These are phyloP conservation scores for Ogataea trehalophila DNA, from an alignment of 805 yeast species.

Conservation along the genomic window DNA sequence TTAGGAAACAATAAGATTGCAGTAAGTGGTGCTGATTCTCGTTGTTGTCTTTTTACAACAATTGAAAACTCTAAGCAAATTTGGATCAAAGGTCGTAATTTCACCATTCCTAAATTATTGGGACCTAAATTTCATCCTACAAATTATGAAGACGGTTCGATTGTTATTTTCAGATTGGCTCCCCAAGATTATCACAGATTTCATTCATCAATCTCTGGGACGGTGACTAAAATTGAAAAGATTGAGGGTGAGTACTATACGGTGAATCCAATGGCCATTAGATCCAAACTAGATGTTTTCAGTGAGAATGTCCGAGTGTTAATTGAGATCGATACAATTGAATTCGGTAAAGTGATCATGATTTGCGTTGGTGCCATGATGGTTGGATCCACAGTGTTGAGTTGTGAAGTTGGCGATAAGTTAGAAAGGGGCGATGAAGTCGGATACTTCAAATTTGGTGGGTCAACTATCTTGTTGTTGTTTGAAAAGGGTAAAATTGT, in stretches of 20 bases:
- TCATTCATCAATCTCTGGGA: slow-evolving; percentile 82
- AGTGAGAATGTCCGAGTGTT: slow-evolving; percentile 85
- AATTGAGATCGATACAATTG: slow-evolving; percentile 66
- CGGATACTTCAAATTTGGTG: slow-evolving; percentile 96
- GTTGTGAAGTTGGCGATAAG: slow-evolving; percentile 54
- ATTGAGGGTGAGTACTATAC: slow-evolving; percentile 92
- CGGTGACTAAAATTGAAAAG: slow-evolving; percentile 55
- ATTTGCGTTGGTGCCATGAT: slow-evolving; percentile 96
- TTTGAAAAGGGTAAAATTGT: slow-evolving; percentile 46
- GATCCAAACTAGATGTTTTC: slow-evolving; percentile 83
- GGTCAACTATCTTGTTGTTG: slow-evolving; percentile 74
- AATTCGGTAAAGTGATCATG: slow-evolving; percentile 75
- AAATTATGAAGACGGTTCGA: slow-evolving; percentile 45
- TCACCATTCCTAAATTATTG: slow-evolving; percentile 55
- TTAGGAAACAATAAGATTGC: slow-evolving; percentile 43
- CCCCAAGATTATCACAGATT: slow-evolving; percentile 97
- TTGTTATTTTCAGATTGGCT: slow-evolving; percentile 83
- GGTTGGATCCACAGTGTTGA: slow-evolving; percentile 87
- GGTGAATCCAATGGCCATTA: slow-evolving; percentile 94
- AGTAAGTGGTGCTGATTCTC: slow-evolving; percentile 82
- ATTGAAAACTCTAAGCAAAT: slow-evolving; percentile 59
- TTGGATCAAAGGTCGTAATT: slow-evolving; percentile 87
- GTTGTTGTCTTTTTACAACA: slow-evolving; percentile 65
- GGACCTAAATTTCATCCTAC: slow-evolving; percentile 35
- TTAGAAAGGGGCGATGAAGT: slow-evolving; percentile 74